Evolutionary conservation across 2,329 filamentous ascomycete genomes (phyloP).

Genomic region (Phaeosphaeria sp.): DNA sequence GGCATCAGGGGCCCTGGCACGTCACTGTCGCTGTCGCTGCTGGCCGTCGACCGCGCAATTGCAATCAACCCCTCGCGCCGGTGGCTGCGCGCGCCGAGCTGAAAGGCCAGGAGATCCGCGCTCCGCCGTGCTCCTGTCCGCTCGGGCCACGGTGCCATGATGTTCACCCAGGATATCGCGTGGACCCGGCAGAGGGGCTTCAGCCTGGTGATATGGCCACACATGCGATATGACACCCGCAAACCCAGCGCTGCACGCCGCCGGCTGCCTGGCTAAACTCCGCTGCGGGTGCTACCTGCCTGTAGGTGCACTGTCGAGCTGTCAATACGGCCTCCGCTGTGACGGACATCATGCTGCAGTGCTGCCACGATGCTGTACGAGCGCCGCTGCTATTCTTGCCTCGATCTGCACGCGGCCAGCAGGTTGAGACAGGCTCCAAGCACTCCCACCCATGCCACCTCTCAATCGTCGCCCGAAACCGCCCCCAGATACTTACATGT

Average conservation of each 20-base stretch:
- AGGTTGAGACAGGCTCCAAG: neutral
- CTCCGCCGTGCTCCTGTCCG: conserved; percentile 13
- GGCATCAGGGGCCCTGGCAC: conserved; percentile 9
- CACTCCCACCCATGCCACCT: neutral
- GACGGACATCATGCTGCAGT: conserved; percentile 13
- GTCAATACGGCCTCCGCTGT: conserved; percentile 1
- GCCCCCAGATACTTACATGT: neutral
- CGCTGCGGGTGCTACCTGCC: conserved; percentile 12
- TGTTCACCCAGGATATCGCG: conserved; percentile 35
- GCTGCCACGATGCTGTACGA: conserved; percentile 16
- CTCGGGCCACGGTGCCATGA: conserved; percentile 33
- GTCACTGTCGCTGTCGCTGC: conserved; percentile 10
- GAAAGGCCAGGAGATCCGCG: conserved; percentile 13
- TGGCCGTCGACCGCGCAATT: conserved; percentile 4
- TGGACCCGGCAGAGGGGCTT: conserved; percentile 36
- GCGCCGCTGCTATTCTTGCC: conserved; percentile 25
- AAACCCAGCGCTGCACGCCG: conserved; percentile 32
- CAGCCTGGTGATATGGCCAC: conserved; percentile 19
- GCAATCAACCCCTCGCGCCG: conserved; percentile 19
- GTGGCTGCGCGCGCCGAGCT: conserved; percentile 31
- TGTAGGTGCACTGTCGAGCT: conserved; percentile 17
- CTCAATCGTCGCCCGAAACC: neutral
- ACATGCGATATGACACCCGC: conserved; percentile 34
- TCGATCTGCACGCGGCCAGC: conserved; percentile 17
- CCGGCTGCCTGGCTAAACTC: conserved; percentile 16